Conservation (phyloP, 140 eudicot species). For the Cichorium intybus region DNA sequence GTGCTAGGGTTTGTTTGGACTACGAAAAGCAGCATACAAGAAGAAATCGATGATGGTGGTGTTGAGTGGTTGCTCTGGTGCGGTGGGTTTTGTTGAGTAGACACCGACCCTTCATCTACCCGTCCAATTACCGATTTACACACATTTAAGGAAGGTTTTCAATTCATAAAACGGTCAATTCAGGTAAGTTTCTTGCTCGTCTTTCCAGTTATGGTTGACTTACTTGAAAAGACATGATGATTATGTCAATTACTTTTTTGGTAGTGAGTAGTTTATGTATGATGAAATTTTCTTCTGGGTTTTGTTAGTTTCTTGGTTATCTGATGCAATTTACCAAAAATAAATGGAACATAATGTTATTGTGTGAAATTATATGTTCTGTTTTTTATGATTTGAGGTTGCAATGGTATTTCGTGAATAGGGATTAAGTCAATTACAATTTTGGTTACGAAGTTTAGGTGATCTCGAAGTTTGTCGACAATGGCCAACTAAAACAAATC, state of each 20-base stretch:
- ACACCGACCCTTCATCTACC: conserved; percentile 8
- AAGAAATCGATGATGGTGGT: no score
- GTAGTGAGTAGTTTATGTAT: not conserved
- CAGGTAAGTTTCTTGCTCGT: conserved; percentile 23
- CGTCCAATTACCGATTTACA: not conserved
- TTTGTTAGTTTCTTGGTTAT: not conserved
- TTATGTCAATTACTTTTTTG: conserved; percentile 5
- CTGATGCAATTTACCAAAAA: not conserved
- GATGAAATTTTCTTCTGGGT: conserved; percentile 9
- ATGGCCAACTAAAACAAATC: not conserved
- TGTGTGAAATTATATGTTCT: not conserved
- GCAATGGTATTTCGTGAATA: not conserved
- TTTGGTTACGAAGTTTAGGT: not conserved
- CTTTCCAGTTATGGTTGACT: conserved; percentile 21
- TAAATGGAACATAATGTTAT: not conserved
- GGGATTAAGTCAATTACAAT: not conserved
- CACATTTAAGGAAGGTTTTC: conserved; percentile 3
- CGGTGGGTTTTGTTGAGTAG: no score
- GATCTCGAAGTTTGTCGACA: not conserved
- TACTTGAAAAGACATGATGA: no score
- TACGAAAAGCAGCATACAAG: no score
- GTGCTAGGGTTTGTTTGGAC: no score
- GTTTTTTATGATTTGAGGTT: conserved; percentile 4
- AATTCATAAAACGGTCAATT: conserved; percentile 8
- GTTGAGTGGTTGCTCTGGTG: no score